Conservation (phyloP, 768 basidiomycete species). For the Artomyces pyxidatus region DNA sequence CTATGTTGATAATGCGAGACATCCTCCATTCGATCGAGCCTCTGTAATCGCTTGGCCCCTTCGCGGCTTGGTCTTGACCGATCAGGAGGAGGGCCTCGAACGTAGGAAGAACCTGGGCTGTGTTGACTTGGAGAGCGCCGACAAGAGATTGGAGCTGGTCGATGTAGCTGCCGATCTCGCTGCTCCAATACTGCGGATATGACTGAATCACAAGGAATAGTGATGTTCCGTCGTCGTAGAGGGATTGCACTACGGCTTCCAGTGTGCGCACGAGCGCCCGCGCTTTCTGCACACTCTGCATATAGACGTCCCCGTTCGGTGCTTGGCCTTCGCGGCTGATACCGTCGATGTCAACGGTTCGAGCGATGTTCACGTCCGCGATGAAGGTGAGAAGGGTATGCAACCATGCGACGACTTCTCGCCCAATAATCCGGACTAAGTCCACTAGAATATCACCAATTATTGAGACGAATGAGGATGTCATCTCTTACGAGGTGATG, state of each 20-base stretch:
- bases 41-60: conserved; percentile 62
- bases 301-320: conserved; percentile 43
- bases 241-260: conserved; percentile 61
- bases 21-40: conserved; percentile 73
- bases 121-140: conserved; percentile 47
- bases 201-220: conserved; percentile 54
- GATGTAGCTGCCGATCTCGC: not conserved
- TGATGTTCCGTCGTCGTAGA: conserved; percentile 63
- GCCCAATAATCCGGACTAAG: conserved; percentile 31
- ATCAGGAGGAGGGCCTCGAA: conserved; percentile 54
- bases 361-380: conserved; percentile 69
- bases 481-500: not conserved
- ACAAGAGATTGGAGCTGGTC: conserved; percentile 31
- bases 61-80: conserved; percentile 64
- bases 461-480: not conserved
- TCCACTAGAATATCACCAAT: conserved; percentile 6
- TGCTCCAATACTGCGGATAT: conserved; percentile 9
- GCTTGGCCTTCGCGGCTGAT: conserved; percentile 40
- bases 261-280: conserved; percentile 58
- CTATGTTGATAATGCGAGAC: conserved; percentile 59
- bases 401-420: conserved; percentile 46
- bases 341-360: conserved; percentile 78
- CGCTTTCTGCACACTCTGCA: conserved; percentile 61
- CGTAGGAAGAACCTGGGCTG: conserved; percentile 46
- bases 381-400: conserved; percentile 50